These are phyloP conservation scores for Epicoccum nigrum DNA, from an alignment of 2,329 filamentous ascomycete genomes.

Conservation along the genomic window DNA sequence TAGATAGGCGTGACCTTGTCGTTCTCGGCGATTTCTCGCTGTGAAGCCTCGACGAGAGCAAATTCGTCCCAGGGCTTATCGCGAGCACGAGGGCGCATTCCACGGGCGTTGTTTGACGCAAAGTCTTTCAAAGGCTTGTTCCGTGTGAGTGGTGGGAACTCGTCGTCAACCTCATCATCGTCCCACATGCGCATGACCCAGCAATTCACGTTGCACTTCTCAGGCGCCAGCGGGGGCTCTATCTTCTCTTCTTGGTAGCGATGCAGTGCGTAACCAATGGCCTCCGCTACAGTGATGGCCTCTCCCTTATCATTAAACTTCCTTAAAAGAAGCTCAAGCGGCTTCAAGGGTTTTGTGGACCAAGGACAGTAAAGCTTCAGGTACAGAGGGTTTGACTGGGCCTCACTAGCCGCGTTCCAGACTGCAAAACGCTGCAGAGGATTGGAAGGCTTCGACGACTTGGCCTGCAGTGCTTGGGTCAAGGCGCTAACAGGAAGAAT, in stretches of 20 bases:
- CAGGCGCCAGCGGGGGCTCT: conserved; percentile 67
- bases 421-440: conserved; percentile 79
- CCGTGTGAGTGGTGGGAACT: conserved; percentile 79
- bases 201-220: conserved; percentile 78
- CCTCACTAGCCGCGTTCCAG: conserved; percentile 77
- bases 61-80: conserved; percentile 84
- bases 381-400: conserved; percentile 68
- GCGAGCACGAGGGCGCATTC: conserved; percentile 67
- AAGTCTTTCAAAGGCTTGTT: conserved; percentile 78
- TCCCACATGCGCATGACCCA: conserved; percentile 86
- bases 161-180: conserved; percentile 82
- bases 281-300: conserved; percentile 74
- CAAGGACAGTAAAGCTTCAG: conserved; percentile 80
- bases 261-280: conserved; percentile 81
- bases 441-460: conserved; percentile 70
- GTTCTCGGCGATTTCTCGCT: conserved; percentile 72
- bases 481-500: conserved; percentile 73
- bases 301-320: conserved; percentile 72
- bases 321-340: conserved; percentile 74
- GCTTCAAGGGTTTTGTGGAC: conserved; percentile 67
- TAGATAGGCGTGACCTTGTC: conserved; percentile 71
- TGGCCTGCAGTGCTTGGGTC: conserved; percentile 74
- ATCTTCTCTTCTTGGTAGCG: conserved; percentile 78
- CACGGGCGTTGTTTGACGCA: conserved; percentile 77
- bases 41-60: conserved; percentile 74